A percentile compares a stretch with the other conserved stretches of the same genome.
phyloP scores from a whole-genome alignment of 208 protist species.

The Crithidia mellificae region DNA sequence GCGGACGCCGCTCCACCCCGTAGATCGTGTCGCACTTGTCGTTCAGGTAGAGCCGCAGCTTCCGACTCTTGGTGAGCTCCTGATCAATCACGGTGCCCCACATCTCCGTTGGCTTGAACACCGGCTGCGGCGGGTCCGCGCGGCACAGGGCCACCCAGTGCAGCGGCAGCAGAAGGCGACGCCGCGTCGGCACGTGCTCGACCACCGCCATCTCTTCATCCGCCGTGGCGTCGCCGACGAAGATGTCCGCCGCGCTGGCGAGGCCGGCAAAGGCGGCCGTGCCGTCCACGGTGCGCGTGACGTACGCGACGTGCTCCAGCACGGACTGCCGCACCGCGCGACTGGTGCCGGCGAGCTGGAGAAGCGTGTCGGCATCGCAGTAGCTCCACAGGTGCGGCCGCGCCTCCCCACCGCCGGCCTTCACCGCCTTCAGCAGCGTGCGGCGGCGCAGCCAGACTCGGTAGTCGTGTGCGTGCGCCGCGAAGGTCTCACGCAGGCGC shows the following conservation, averaged over 20 bases:
- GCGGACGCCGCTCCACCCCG: slow-evolving; percentile 43
- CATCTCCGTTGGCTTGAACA: slow-evolving; percentile 8
- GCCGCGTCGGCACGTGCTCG: slow-evolving; percentile 13
- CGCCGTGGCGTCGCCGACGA: slow-evolving; percentile 1
- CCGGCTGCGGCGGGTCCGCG: background rate
- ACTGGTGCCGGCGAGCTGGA: slow-evolving; percentile 15
- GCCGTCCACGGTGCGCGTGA: slow-evolving; percentile 6
- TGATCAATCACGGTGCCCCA: slow-evolving; percentile 55
- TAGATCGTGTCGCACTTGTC: slow-evolving; percentile 74
- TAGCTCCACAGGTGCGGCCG: slow-evolving; percentile 34
- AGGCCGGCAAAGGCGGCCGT: slow-evolving; percentile 22
- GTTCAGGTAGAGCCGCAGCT: slow-evolving; percentile 71
- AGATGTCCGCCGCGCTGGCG: slow-evolving; percentile 6
- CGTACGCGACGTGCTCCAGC: slow-evolving; percentile 33
- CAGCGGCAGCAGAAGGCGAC: slow-evolving; percentile 16
- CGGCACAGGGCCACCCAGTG: slow-evolving; percentile 6
- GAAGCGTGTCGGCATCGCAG: slow-evolving; percentile 21
- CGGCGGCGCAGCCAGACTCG: slow-evolving; percentile 17
- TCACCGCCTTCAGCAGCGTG: background rate
- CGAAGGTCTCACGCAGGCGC: slow-evolving; percentile 19
- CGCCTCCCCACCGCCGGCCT: slow-evolving; percentile 14
- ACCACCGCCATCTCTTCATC: slow-evolving; percentile 27
- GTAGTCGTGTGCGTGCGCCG: slow-evolving; percentile 9
- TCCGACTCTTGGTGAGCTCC: slow-evolving; percentile 44
- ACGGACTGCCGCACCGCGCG: slow-evolving; percentile 22